phyloP scores from a whole-genome alignment of 768 basidiomycete genomes.

The Cystofilobasidium macerans region DNA sequence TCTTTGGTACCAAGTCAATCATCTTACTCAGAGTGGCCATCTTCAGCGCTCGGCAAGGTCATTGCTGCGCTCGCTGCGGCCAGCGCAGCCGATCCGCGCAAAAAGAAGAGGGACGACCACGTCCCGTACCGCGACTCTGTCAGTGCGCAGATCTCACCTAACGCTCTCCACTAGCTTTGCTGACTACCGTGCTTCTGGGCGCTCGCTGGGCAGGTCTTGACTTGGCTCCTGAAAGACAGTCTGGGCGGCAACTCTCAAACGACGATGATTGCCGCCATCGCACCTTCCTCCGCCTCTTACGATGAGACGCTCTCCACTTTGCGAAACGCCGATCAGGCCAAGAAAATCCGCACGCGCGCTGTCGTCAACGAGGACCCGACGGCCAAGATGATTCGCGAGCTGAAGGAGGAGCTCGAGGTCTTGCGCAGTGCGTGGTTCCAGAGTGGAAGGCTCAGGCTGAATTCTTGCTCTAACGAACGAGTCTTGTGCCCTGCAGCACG shows the following conservation, averaged over 20 bases:
- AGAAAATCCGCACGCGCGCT: conserved; percentile 99
- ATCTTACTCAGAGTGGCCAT: not conserved
- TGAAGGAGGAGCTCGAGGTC: conserved; percentile 89
- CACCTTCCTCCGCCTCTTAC: conserved; percentile 20
- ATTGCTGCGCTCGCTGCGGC: conserved; percentile 74
- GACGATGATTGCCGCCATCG: conserved; percentile 98
- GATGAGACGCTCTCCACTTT: conserved; percentile 50
- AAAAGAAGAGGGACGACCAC: conserved; percentile 70
- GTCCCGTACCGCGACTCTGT: conserved; percentile 98
- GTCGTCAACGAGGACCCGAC: conserved; percentile 99
- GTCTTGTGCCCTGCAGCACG: conserved; percentile 48
- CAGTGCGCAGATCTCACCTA: too few relatives aligned
- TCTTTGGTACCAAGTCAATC: not conserved
- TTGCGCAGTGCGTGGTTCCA: not conserved
- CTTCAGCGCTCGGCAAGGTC: conserved; percentile 46
- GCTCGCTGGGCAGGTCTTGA: conserved; percentile 85
- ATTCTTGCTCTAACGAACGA: not conserved
- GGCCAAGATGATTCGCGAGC: conserved; percentile 93
- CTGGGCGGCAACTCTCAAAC: conserved; percentile 92
- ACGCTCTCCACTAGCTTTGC: conserved; percentile 33
- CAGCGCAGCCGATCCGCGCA: conserved; percentile 47
- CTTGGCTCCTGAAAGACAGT: conserved; percentile 96
- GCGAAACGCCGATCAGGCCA: conserved; percentile 92
- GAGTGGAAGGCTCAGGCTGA: not conserved
- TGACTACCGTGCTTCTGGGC: conserved; percentile 13